These are phyloP conservation scores for Hanseniaspora lachancei DNA, from an alignment of 805 yeast genomes.

Conservation along the genomic window DNA sequence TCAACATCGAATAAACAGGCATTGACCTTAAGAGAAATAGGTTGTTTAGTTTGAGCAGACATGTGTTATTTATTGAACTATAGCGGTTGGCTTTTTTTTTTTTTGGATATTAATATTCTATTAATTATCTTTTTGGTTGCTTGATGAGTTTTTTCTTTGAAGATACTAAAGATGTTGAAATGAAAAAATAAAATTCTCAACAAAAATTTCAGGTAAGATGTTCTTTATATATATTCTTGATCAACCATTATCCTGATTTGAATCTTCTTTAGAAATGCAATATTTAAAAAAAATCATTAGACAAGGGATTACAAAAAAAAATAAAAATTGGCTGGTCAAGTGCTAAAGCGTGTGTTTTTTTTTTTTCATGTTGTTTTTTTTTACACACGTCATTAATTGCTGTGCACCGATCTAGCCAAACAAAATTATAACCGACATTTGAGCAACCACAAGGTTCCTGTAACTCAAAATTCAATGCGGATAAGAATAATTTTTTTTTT, in stretches of 20 bases:
- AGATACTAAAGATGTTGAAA: too few species aligned
- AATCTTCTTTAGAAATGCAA: too few species aligned
- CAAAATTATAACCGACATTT: not conserved
- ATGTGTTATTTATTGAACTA: constrained; percentile 4
- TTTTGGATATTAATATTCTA: not conserved
- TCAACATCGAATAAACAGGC: constrained; percentile 69
- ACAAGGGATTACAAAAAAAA: not conserved
- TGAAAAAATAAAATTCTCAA: too few species aligned
- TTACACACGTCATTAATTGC: not conserved
- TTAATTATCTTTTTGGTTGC: not conserved
- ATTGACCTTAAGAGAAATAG: constrained; percentile 28
- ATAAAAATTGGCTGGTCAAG: too few species aligned
- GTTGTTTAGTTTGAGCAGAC: constrained; percentile 18
- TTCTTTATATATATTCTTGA: too few species aligned
- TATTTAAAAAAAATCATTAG: not conserved
- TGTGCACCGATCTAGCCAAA: not conserved
- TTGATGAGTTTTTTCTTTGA: too few species aligned
- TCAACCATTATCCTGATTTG: too few species aligned
- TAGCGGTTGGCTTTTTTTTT: not conserved
- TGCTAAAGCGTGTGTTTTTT: too few species aligned
- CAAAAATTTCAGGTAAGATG: too few species aligned
- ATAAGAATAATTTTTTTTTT: not conserved
- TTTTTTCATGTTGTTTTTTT: not conserved
- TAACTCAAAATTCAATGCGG: not conserved
- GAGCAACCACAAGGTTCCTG: not conserved